Evolutionary conservation across 208 protist genomes (phyloP).

Genomic region (Endotrypanum monterogeii): DNA sequence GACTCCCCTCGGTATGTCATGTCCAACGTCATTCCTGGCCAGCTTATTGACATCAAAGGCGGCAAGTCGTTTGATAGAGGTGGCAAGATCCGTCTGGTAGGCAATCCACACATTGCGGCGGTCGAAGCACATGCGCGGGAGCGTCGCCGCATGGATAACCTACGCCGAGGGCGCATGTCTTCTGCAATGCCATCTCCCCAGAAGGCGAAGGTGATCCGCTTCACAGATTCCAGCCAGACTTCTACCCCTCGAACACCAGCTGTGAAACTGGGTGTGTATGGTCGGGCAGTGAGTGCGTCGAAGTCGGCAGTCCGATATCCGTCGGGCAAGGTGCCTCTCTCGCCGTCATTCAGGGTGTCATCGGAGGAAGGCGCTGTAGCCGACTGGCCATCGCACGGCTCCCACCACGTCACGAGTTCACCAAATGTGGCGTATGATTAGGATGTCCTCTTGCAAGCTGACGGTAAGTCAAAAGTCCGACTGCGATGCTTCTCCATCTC

Average conservation of each 20-base stretch:
- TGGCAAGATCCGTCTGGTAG: constrained; percentile 46
- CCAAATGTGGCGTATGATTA: constrained; percentile 11
- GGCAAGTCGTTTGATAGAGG: constrained; percentile 10
- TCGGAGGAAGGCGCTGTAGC: not conserved
- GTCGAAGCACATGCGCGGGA: constrained; percentile 47
- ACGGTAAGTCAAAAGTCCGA: constrained; percentile 16
- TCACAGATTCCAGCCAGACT: not conserved
- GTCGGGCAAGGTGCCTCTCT: not conserved
- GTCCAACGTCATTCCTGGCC: constrained; percentile 50
- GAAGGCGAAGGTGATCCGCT: not conserved
- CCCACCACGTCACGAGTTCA: not conserved
- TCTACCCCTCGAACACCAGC: constrained; percentile 6
- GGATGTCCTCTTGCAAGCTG: constrained; percentile 22
- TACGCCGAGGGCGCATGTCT: constrained; percentile 22
- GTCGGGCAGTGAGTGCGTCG: not conserved
- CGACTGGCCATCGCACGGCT: not conserved
- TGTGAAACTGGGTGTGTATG: not conserved
- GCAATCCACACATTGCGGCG: constrained; percentile 39
- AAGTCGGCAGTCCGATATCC: not conserved
- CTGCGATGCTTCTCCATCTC: constrained; percentile 21
- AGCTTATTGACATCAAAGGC: constrained; percentile 24
- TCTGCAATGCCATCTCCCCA: not conserved
- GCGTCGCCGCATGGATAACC: constrained; percentile 33
- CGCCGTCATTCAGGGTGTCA: not conserved
- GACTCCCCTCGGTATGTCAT: not conserved